phyloP scores from a whole-genome alignment of 2,329 filamentous ascomycete genomes.

The Aspergillus quadrilineatus region DNA sequence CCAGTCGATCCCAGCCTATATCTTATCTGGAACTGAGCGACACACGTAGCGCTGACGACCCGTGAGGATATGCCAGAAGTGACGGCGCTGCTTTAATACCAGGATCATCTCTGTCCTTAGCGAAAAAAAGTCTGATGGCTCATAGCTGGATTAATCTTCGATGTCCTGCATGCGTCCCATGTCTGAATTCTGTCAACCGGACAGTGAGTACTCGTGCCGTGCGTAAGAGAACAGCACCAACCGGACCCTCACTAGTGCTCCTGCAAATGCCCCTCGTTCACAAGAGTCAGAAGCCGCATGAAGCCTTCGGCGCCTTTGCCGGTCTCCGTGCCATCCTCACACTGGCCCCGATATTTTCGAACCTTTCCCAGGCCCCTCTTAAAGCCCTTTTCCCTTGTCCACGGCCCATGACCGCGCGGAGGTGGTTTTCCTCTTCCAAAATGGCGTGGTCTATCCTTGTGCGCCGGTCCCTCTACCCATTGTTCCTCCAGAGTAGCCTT shows the following conservation, averaged over 20 bases:
- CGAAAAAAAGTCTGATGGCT: neutral
- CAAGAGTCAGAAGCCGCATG: conserved; percentile 37
- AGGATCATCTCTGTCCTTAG: too few relatives aligned
- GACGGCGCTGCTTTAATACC: too few relatives aligned
- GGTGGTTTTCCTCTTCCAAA: conserved; percentile 29
- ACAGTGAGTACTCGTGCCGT: neutral
- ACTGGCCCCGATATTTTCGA: conserved; percentile 37
- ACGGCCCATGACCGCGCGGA: conserved; percentile 34
- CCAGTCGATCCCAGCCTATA: neutral
- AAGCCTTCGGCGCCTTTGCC: conserved; percentile 37
- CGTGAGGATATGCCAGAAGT: too few relatives aligned
- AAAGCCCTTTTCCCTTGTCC: conserved; percentile 46
- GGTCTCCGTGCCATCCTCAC: conserved; percentile 35
- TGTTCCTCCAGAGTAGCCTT: conserved; percentile 40
- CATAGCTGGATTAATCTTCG: neutral
- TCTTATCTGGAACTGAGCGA: neutral
- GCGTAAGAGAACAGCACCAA: neutral
- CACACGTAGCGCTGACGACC: too few relatives aligned
- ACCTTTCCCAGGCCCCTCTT: conserved; percentile 43
- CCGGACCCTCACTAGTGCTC: conserved; percentile 9
- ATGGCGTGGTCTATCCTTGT: conserved; percentile 24
- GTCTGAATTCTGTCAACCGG: neutral
- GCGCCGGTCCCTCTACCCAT: conserved; percentile 37
- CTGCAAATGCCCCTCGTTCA: conserved; percentile 22
- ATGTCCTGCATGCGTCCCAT: neutral